Percentiles rank a stretch among this genome's conserved stretches.
Evolutionary conservation across 345 rosid genomes (phyloP).

Genomic region (Populus euphratica): DNA sequence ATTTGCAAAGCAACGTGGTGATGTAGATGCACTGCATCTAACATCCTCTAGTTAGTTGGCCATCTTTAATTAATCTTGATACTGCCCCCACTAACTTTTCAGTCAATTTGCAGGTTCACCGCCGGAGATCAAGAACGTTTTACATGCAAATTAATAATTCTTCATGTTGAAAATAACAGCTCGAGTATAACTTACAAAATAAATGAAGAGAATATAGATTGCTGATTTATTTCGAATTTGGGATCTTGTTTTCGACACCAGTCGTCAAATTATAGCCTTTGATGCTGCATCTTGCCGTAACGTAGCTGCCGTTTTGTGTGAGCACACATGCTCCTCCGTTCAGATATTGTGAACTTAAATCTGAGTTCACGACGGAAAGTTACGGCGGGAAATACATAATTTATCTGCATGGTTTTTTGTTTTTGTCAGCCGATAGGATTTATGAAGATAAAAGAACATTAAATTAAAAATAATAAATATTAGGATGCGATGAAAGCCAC

Average conservation of each 20-base stretch:
- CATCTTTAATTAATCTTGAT: background rate
- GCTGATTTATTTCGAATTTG: background rate
- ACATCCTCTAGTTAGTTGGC: background rate
- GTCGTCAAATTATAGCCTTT: background rate
- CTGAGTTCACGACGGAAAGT: too few species aligned
- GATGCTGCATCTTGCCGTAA: background rate
- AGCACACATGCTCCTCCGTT: background rate
- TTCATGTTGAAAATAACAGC: background rate
- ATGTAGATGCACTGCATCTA: background rate
- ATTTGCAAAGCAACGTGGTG: background rate
- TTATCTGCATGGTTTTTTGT: background rate
- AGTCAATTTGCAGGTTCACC: background rate
- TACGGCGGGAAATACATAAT: too few species aligned
- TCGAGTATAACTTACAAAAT: background rate
- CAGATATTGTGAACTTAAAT: too few species aligned
- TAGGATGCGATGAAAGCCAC: background rate
- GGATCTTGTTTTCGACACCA: background rate
- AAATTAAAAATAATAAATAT: too few species aligned
- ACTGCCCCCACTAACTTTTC: background rate
- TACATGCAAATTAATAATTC: background rate
- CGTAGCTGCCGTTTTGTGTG: background rate
- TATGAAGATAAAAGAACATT: too few species aligned
- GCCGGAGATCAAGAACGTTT: background rate
- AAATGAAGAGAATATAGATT: background rate
- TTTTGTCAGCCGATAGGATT: background rate